Conservation (phyloP, 2,329 filamentous ascomycete species). For the Phialemoniopsis sp. region DNA sequence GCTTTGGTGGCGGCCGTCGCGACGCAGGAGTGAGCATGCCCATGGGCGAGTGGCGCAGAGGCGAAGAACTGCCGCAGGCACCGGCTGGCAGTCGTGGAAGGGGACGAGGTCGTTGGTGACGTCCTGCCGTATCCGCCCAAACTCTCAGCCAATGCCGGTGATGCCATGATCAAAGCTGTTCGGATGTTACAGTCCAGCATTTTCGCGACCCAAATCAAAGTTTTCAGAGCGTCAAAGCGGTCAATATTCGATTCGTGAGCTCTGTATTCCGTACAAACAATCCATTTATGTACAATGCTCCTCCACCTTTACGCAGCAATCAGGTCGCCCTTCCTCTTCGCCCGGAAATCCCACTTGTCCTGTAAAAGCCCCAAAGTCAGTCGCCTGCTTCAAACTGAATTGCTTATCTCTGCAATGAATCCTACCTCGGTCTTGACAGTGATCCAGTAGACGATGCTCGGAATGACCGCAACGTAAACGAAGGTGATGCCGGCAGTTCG, state of each 20-base stretch:
- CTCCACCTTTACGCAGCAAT: constrained; percentile 57
- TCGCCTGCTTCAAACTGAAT: constrained; percentile 5
- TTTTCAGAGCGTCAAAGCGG: too few relatives aligned
- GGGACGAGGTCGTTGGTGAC: constrained; percentile 25
- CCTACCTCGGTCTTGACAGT: too few relatives aligned
- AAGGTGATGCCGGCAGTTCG: constrained; percentile 78
- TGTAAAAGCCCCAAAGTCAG: constrained; percentile 29
- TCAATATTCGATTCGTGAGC: too few relatives aligned
- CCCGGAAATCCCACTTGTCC: constrained; percentile 83
- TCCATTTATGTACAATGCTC: constrained; percentile 35
- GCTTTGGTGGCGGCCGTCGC: too few relatives aligned
- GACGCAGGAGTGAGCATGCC: constrained; percentile 26
- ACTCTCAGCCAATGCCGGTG: too few relatives aligned
- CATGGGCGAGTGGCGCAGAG: constrained; percentile 62
- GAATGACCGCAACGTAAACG: constrained; percentile 71
- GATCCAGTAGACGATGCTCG: constrained; percentile 64
- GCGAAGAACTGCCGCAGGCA: constrained; percentile 56
- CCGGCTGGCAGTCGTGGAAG: constrained; percentile 41
- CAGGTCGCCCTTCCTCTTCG: constrained; percentile 85
- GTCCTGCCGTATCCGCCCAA: too few relatives aligned
- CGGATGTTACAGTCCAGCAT: too few relatives aligned
- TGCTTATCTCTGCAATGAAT: not conserved
- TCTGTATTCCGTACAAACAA: not conserved
- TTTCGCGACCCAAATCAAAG: too few relatives aligned
- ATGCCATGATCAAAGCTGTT: too few relatives aligned